Percentiles rank a stretch among this genome's conserved stretches.
These are phyloP conservation scores for Thymus mandschuricus DNA, from an alignment of 257 asterid species.

Conservation along the genomic window DNA sequence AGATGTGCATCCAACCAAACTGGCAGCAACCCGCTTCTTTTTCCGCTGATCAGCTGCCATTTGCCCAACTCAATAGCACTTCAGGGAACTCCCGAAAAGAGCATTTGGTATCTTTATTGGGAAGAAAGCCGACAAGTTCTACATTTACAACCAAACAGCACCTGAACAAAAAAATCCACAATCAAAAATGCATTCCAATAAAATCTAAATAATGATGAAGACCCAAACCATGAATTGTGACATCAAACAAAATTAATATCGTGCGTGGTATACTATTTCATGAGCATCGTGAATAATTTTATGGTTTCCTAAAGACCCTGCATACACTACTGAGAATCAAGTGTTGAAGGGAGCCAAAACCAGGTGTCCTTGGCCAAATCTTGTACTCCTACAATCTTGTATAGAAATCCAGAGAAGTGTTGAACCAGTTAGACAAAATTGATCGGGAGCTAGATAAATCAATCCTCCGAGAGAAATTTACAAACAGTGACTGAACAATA, in stretches of 20 bases:
- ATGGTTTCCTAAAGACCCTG: slow-evolving; percentile 15
- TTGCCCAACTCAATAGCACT: slow-evolving; percentile 33
- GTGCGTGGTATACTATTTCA: slow-evolving; percentile 19
- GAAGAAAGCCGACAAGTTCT: slow-evolving; percentile 24
- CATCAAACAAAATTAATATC: background rate
- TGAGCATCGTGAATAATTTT: background rate
- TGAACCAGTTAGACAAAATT: background rate
- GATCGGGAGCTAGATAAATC: slow-evolving; percentile 1
- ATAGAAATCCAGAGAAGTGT: slow-evolving; percentile 1
- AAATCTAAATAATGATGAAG: slow-evolving; percentile 6
- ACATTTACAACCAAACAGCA: slow-evolving; percentile 18
- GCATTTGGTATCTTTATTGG: slow-evolving; percentile 37
- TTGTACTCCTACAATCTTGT: background rate
- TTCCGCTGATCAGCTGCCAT: slow-evolving; percentile 86
- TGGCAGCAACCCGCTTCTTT: slow-evolving; percentile 66
- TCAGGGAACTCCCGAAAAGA: slow-evolving; percentile 32
- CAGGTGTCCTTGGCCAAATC: slow-evolving; percentile 1
- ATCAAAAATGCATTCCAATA: background rate
- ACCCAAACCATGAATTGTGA: slow-evolving; percentile 19
- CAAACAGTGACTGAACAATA: slow-evolving; percentile 5
- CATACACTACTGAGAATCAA: slow-evolving; percentile 9
- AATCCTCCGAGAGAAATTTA: slow-evolving; percentile 15
- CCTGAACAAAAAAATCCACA: slow-evolving; percentile 22
- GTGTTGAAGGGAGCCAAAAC: slow-evolving; percentile 12
- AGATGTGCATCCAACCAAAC: slow-evolving; percentile 58